Base-by-base conservation (phyloP, 2,329 filamentous ascomycete genomes). In the Cercospora canescens region DNA sequence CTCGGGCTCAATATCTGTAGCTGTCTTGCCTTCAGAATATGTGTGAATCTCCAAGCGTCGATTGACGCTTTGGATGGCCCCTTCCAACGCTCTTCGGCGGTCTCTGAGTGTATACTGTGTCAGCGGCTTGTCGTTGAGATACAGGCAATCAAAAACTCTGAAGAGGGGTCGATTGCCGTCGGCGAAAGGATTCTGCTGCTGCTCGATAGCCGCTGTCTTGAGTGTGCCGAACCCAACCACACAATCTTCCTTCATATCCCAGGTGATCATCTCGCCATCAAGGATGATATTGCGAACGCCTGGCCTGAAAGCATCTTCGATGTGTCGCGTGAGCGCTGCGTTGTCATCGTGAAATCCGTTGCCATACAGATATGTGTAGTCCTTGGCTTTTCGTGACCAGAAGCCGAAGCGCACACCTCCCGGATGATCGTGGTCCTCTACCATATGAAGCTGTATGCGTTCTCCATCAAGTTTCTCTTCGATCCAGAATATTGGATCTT, bases 261-360 rank as follows among this genome's bases (percentile, higher is more conserved):
- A 99, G 0, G 94, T 97, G 65, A 99, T 93, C 95, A 99, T 99
- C 77, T 99, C 95, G 9, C 95, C 95, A 73, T 99, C 95, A 0
- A 99, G 84, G 58, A 99, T 97, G 70, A 97, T 85, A 75, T 92
- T 97, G 16, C 89, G 85, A 0, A 98, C 93, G 1, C 89, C 89
- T 0, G 88, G 81, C 2, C 88, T 83, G 76, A 99, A 98, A 0
- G 92, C 93, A 45, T 88, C 84, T 60, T 87, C 87, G 21, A 98
- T 82, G 76, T 96, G 90, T 35, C 92, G 86, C 0, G 94, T 97
- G 60, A 98, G 78, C 6, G 93, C 89, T 7, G 91, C 90, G 45
- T 89, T 88, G 6, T 90, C 86, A 70, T 96, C 92, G 55, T 89
- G 80, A 16, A 96, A 85, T 0, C 90, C 86, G 65, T 88, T 85